Conservation (phyloP, 306 rosid genomes). For the Cercis canadensis region DNA sequence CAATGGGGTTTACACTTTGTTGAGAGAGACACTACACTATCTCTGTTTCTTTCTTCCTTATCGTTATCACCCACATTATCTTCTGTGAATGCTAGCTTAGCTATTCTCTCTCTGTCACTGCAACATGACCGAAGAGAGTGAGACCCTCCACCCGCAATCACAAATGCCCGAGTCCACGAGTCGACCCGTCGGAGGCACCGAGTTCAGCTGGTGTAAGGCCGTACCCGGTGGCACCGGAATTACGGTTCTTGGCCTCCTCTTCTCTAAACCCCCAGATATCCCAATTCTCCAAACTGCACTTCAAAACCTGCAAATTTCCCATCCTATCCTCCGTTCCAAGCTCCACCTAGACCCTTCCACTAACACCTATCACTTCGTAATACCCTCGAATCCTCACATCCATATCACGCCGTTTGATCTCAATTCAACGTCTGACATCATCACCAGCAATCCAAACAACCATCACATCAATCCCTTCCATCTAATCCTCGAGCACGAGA, state of each 20-base stretch:
- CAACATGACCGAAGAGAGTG: constrained; percentile 48
- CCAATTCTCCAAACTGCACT: constrained; percentile 67
- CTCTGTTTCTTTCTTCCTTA: background rate
- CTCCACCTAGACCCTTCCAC: constrained; percentile 53
- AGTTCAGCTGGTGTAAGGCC: constrained; percentile 90
- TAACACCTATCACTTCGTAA: constrained; percentile 55
- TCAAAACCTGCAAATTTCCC: constrained; percentile 63
- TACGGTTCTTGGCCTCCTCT: constrained; percentile 74
- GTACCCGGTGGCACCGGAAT: constrained; percentile 87
- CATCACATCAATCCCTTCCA: constrained; percentile 51
- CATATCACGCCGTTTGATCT: constrained; percentile 68
- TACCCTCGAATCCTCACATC: constrained; percentile 47
- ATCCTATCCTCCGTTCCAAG: constrained; percentile 85
- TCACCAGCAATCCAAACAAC: constrained; percentile 36
- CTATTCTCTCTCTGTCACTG: too few species aligned
- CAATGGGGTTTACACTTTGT: too few species aligned
- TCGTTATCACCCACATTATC: background rate
- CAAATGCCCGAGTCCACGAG: constrained; percentile 15
- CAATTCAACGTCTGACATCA: constrained; percentile 53
- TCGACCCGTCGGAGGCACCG: constrained; percentile 87
- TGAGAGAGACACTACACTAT: too few species aligned
- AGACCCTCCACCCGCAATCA: constrained; percentile 5
- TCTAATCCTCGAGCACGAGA: constrained; percentile 69
- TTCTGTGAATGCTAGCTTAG: background rate
- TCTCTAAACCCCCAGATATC: constrained; percentile 67